These are phyloP conservation scores for Pleurotus cornucopiae DNA, from an alignment of 768 basidiomycete genomes.

Conservation along the genomic window DNA sequence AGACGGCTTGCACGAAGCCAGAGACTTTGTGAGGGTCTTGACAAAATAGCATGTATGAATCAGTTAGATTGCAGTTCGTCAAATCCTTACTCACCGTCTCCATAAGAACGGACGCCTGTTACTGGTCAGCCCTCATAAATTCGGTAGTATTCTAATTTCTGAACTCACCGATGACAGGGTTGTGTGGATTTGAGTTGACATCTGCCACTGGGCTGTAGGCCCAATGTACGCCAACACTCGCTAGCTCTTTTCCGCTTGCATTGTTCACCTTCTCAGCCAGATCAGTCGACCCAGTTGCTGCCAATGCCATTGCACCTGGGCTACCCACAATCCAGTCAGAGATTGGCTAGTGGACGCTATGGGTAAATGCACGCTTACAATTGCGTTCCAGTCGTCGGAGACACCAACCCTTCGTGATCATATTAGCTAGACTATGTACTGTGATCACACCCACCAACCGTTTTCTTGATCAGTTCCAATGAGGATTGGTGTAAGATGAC, in stretches of 20 bases:
- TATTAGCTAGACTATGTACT: conserved; percentile 36
- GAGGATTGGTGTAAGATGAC: conserved; percentile 53
- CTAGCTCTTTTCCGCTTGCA: conserved; percentile 54
- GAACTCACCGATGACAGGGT: conserved; percentile 65
- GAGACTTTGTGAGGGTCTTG: conserved; percentile 56
- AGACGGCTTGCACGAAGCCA: conserved; percentile 41
- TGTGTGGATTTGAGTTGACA: conserved; percentile 63
- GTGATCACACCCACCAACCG: conserved; percentile 29
- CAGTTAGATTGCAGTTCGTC: neutral
- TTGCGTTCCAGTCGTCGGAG: conserved; percentile 54
- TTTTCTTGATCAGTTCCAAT: conserved; percentile 77
- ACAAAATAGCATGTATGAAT: neutral
- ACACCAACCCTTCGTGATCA: conserved; percentile 62
- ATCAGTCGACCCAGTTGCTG: conserved; percentile 45
- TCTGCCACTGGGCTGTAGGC: conserved; percentile 68
- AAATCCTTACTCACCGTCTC: conserved; percentile 44
- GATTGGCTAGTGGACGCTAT: neutral
- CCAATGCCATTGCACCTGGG: conserved; percentile 72
- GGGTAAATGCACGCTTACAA: conserved; percentile 44
- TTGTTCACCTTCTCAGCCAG: conserved; percentile 39
- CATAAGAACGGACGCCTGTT: conserved; percentile 65
- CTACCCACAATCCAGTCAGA: conserved; percentile 24
- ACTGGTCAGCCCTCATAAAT: conserved; percentile 1
- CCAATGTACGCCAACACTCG: conserved; percentile 66
- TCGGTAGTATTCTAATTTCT: neutral